phyloP scores from a whole-genome alignment of 208 protist species.

The Crithidia fasciculata region DNA sequence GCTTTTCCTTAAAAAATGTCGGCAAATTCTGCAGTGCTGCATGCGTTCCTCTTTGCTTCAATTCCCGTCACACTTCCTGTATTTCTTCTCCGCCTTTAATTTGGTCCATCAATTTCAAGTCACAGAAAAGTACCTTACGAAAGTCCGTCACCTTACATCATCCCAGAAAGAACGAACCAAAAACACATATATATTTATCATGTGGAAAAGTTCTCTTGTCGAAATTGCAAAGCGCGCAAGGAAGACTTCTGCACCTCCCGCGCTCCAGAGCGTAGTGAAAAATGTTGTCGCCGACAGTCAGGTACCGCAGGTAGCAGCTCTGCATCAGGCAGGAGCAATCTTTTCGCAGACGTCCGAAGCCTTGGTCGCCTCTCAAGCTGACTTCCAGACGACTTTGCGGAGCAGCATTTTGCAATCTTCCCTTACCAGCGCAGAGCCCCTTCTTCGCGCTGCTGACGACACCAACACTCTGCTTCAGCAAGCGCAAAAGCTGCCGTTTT shows the following conservation, averaged over 20 bases:
- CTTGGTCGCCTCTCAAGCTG: conserved; percentile 5
- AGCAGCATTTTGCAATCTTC: conserved; percentile 24
- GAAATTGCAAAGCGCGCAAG: neutral
- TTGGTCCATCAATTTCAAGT: too few species aligned
- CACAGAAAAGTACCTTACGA: too few species aligned
- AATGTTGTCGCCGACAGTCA: neutral
- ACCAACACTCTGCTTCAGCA: conserved; percentile 5
- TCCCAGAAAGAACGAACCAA: too few species aligned
- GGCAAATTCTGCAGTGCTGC: too few species aligned
- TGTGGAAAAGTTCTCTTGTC: conserved; percentile 10
- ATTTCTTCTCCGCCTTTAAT: too few species aligned
- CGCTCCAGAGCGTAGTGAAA: neutral
- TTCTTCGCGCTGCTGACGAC: conserved; percentile 9
- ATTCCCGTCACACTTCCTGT: too few species aligned
- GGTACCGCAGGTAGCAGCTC: neutral
- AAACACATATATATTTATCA: neutral
- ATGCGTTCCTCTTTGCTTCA: too few species aligned
- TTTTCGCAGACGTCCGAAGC: conserved; percentile 12
- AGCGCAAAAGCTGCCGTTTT: conserved; percentile 20
- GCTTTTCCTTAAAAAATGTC: too few species aligned
- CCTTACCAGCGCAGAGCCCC: conserved; percentile 3
- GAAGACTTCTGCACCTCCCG: neutral
- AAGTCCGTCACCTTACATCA: too few species aligned
- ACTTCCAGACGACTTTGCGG: conserved; percentile 7
- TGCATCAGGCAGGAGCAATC: neutral